Base-by-base conservation (phyloP, 1,139 yeast species). In the Suzukiozyma palmioleophila region DNA sequence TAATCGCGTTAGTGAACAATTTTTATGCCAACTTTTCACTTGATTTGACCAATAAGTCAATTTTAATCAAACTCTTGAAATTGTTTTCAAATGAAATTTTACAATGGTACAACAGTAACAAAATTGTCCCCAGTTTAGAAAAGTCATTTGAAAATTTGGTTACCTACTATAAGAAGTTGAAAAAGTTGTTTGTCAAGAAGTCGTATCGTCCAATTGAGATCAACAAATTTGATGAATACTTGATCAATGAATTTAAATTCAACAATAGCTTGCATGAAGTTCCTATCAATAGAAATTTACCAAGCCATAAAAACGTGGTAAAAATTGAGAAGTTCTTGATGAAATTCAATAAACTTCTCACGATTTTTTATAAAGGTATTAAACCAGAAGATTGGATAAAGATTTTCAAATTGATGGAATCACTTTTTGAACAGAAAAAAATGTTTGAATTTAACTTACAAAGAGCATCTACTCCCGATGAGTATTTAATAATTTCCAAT, bases 301-400 rank as follows among this genome's bases (percentile, higher is more conserved):
- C 77, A 2, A 69, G 75, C 24, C 71, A 66, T 50, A 67, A 64
- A 48, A 75, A 74, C 43, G 54, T 67, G 8, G 55, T 57, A 21
- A 68, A 69, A 43, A 62, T 83, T 53, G 81, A 79, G 49, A 62
- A 71, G 48, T 77, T 85, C 57, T 67, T 88, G 26, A 77, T 75
- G 44, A 75, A 75, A 39, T 60, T 90, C 45, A 92, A 92, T 59
- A 66, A 71, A 28, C 65, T 87, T 8, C 73, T 85, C 32, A 69
- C 78, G 1, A 75, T 77, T 3, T 72, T 84, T 35, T 81, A 84
- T 53, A 69, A 67, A 26, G 75, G 81, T 16, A 76, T 86, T 21
- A 72, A 79, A 26, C 59, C 81, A 13, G 79, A 76, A 44, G 96
- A 90, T 54, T 92, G 97, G 97, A 70, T 88, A 45, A 75, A 75